Evolutionary conservation across 1,284 basidiomycete species (phyloP).

Genomic region (Ceratobasidium theobromae): DNA sequence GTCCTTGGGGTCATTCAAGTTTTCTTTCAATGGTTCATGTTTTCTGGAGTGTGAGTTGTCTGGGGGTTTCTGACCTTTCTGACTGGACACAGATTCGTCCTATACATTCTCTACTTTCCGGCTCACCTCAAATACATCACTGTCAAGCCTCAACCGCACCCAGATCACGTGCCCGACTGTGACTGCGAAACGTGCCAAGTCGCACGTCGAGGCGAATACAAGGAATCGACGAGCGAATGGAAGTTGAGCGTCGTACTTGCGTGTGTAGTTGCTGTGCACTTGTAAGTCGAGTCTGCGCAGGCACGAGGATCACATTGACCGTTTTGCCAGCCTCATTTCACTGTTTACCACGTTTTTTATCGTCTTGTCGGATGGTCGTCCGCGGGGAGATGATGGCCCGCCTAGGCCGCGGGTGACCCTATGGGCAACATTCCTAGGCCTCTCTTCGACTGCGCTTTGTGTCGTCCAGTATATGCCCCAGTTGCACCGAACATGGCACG

Average conservation of each 20-base stretch:
- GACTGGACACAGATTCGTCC: conserved; percentile 61
- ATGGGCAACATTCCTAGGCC: conserved; percentile 87
- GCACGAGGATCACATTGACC: conserved; percentile 33
- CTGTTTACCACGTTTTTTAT: conserved; percentile 59
- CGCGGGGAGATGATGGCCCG: conserved; percentile 39
- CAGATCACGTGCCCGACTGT: conserved; percentile 30
- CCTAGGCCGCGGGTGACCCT: conserved; percentile 48
- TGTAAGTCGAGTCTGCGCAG: conserved; percentile 56
- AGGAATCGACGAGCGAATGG: conserved; percentile 69
- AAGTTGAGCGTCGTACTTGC: conserved; percentile 69
- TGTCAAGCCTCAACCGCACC: conserved; percentile 39
- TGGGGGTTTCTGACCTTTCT: not conserved
- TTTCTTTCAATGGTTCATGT: conserved; percentile 81
- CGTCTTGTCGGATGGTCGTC: conserved; percentile 47
- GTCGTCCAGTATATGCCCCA: conserved; percentile 88
- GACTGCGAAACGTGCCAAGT: conserved; percentile 49
- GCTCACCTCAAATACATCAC: conserved; percentile 70
- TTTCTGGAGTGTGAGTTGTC: conserved; percentile 68
- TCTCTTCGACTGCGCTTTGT: conserved; percentile 78
- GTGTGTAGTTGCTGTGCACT: conserved; percentile 70
- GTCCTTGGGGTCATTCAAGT: conserved; percentile 86
- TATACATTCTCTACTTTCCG: conserved; percentile 94
- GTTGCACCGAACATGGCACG: conserved; percentile 73
- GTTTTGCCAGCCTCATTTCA: conserved; percentile 52
- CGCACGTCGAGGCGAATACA: conserved; percentile 49